These are phyloP conservation scores for Dendrobium catenatum DNA, from an alignment of 106 monocot genomes.

Conservation along the genomic window DNA sequence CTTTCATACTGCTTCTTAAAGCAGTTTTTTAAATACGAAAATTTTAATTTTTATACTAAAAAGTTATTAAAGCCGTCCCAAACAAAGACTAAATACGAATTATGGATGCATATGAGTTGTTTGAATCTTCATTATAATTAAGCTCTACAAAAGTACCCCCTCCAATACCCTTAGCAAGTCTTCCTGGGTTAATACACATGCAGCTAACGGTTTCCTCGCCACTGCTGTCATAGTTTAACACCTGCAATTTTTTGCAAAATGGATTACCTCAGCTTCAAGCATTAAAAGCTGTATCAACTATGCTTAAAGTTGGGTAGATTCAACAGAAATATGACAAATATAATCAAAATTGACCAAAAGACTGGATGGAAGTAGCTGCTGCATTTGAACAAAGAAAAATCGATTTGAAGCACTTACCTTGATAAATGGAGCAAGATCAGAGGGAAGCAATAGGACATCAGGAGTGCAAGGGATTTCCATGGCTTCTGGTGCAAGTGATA, in stretches of 20 bases:
- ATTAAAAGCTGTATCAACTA: background rate
- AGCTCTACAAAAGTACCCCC: conserved; percentile 90
- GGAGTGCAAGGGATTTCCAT: conserved; percentile 52
- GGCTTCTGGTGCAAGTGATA: conserved; percentile 80
- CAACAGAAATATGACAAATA: background rate
- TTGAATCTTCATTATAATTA: conserved; percentile 39
- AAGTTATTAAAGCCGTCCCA: background rate
- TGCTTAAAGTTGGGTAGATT: background rate
- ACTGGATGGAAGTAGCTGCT: background rate
- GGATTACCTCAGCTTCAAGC: background rate
- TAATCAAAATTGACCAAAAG: background rate
- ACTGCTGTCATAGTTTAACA: conserved; percentile 30
- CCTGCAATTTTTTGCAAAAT: conserved; percentile 27
- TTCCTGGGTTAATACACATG: conserved; percentile 86
- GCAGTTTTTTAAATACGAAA: too few relatives aligned
- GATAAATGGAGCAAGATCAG: conserved; percentile 86
- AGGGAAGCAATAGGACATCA: conserved; percentile 78
- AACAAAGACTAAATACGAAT: conserved; percentile 51
- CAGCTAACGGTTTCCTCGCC: conserved; percentile 26
- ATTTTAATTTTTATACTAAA: too few relatives aligned
- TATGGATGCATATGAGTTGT: conserved; percentile 55
- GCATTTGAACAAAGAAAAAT: background rate
- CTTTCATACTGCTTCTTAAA: too few relatives aligned
- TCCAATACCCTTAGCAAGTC: conserved; percentile 86
- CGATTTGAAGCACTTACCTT: conserved; percentile 30